Evolutionary conservation across 441 rosid species (phyloP).

Genomic region (Populus hybrid): DNA sequence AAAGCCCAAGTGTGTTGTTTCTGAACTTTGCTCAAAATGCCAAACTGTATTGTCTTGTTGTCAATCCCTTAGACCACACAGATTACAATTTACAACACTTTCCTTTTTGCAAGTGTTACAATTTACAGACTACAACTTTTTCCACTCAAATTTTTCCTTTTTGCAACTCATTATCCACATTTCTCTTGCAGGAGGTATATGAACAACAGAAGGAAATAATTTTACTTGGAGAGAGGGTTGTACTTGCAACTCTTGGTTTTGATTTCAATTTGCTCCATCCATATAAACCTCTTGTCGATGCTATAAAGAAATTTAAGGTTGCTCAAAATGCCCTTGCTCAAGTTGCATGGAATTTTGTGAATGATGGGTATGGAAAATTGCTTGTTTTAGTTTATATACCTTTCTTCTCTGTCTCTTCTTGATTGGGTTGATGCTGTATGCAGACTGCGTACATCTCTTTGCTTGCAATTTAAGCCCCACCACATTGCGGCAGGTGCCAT

Average conservation of each 20-base stretch:
- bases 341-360: slow-evolving; percentile 97
- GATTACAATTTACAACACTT: neutral
- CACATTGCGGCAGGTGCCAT: slow-evolving; percentile 99
- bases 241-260: slow-evolving; percentile 84
- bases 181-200: slow-evolving; percentile 75
- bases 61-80: neutral
- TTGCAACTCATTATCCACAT: slow-evolving; percentile 12
- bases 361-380: slow-evolving; percentile 78
- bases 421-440: slow-evolving; percentile 40
- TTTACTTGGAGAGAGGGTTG: slow-evolving; percentile 82
- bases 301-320: slow-evolving; percentile 90
- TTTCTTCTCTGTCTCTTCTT: slow-evolving; percentile 21
- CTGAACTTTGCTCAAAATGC: neutral
- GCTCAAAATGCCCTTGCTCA: slow-evolving; percentile 93
- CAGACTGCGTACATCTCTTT: slow-evolving; percentile 99
- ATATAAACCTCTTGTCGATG: slow-evolving; percentile 94
- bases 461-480: slow-evolving; percentile 98
- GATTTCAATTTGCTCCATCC: slow-evolving; percentile 89
- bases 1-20: neutral
- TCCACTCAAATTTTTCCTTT: slow-evolving; percentile 3
- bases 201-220: slow-evolving; percentile 91
- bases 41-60: neutral
- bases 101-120: neutral
- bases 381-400: slow-evolving; percentile 12
- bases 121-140: neutral